Base-by-base conservation (phyloP, 768 basidiomycete species). In the Boletus subparvulus region DNA sequence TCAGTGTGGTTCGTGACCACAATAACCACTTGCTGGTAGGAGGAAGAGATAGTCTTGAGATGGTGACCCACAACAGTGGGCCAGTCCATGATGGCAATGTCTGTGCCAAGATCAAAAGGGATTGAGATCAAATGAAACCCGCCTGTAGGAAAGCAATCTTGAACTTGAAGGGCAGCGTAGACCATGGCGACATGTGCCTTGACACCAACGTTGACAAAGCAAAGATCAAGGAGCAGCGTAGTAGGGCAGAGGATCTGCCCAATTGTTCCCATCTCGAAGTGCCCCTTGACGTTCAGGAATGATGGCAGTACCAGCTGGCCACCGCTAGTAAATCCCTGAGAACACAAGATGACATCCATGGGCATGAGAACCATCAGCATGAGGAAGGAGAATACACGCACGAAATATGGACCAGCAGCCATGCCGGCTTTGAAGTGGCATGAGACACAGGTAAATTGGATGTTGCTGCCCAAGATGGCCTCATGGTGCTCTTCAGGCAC, bases 1-100 rank as follows among this genome's bases (percentile, higher is more conserved):
- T 46, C n/a, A n/a, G 45, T 46, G 45, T 46, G 45, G 30, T 46
- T 46, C 16, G 11, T 46, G 16, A 46, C 28, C 28, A 46, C 17
- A 12, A 46, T 6, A 2, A 46, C 2, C 1, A 46, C 17, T 11
- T 46, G 28, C 28, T 46, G 8, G 17, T 30, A 46, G 17, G 3
- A 9, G 1, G 17, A 10, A 5, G 30, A 6, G 28, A n/a, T 17
- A 7, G 17, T 46, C 17, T 17, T 46, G 11, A 46, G 16, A 3
- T 19, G 10, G 30, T 6, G 16, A 44, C 14, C 26, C 28, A n/a
- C 30, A 4, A n/a, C 30, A 28, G 28, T 46, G 28, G 45, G 30
- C 45, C 30, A 46, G 10, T 32, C n/a, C 4, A 2, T 0, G 5
- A 32, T 2, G 10, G 45, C 11, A 2, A 12, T 5, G 10, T 32